phyloP scores from a whole-genome alignment of 139 green algal species.

The Nannochloris sp. region DNA sequence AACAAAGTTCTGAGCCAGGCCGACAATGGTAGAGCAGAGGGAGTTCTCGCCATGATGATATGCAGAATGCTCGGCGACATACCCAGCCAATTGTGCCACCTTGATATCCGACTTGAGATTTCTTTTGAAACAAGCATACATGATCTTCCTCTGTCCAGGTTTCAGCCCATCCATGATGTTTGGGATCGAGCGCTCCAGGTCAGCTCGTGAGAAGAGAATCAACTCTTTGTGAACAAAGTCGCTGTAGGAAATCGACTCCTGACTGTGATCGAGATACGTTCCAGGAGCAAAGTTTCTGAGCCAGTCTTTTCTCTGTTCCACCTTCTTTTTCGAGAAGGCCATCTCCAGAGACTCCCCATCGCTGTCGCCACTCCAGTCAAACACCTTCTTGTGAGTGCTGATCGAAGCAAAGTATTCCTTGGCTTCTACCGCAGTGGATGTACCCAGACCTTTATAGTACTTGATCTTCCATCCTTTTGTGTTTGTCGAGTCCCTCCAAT shows the following conservation, averaged over 20 bases:
- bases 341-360: constrained; percentile 86
- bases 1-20: constrained; percentile 90
- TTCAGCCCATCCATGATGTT: constrained; percentile 95
- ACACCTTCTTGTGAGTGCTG: constrained; percentile 72
- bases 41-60: constrained; percentile 97
- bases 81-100: constrained; percentile 91
- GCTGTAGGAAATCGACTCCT: constrained; percentile 71
- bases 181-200: constrained; percentile 95
- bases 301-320: constrained; percentile 97
- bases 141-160: constrained; percentile 97
- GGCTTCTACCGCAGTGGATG: constrained; percentile 82
- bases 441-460: constrained; percentile 99
- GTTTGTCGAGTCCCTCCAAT: constrained; percentile 70
- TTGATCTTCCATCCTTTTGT: constrained; percentile 87
- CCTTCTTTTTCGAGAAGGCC: constrained; percentile 97
- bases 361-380: constrained; percentile 66
- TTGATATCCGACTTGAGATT: constrained; percentile 94
- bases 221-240: constrained; percentile 97
- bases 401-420: constrained; percentile 95
- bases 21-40: constrained; percentile 78
- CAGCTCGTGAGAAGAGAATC: constrained; percentile 85
- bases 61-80: constrained; percentile 93
- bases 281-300: constrained; percentile 69
- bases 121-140: constrained; percentile 95
- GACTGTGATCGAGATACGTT: constrained; percentile 88